Evolutionary conservation across 805 yeast species (phyloP), one percentile per base, ranked within the genome.

Genomic region (Cyberlindnera petersonii): DNA sequence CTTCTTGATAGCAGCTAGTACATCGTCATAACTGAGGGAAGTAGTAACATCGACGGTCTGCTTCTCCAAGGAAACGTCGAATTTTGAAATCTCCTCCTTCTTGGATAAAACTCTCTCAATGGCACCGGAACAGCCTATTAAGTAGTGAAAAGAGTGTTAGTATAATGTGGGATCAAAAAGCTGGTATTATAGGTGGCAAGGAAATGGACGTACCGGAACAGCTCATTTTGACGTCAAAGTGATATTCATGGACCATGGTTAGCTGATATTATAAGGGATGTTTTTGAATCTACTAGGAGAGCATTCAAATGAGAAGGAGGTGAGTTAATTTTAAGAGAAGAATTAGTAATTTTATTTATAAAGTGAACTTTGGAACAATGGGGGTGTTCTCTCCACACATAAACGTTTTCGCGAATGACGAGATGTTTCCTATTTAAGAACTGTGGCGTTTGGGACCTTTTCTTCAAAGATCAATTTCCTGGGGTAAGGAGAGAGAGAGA

Each of bases 71-170:
- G 94, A 82, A 41, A 89, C 79, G 42, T 83, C 82, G 17, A 81
- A 69, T 30, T 75, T 68, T 34, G 79, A 71, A 33, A 91, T 93
- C 4, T 95, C 96, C 31, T 77, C 79, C 31, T 84, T 68, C 49
- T 72, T 77, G 30, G 68, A 71, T 40, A 88, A 72, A 1, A 79
- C 97, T 53, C 85, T 77, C 61, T 79, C 76, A 34, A 91, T 85
- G 6, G 98, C 96, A 42, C 74, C 77, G 17, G 95, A 83, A 64
- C 98, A 91, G 14, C 96, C 84, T 56, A n/a, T n/a, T n/a, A n/a
- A n/a, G 15, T 21, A 26, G 21, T 22, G 24, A 11, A 22, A 10
- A 17, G 22, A 9, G 20, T 11, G 29, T 32, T 35, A 35, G 40
- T 37, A 40, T n/a, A n/a, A n/a, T n/a, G n/a, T n/a, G 11, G 17